Percentiles rank a stretch among this genome's conserved stretches.
phyloP scores from a whole-genome alignment of 768 basidiomycete genomes.

The Boletus sp. region DNA sequence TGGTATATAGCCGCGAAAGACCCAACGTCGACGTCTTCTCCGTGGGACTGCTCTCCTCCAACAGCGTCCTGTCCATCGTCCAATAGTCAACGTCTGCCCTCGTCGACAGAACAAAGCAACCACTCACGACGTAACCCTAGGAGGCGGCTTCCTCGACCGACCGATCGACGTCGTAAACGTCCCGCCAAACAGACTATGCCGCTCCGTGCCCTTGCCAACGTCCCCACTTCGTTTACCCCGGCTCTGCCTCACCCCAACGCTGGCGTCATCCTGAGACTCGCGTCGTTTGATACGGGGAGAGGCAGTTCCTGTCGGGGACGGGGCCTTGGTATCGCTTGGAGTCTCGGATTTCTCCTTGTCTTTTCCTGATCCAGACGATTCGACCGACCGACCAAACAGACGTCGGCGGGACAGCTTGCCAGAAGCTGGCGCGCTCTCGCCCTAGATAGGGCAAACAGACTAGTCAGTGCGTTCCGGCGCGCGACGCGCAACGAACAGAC shows the following conservation, averaged over 20 bases:
- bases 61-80: constrained; percentile 24
- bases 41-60: constrained; percentile 34
- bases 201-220: constrained; percentile 44
- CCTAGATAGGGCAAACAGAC: constrained; percentile 34
- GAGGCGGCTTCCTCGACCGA: constrained; percentile 78
- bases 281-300: constrained; percentile 22
- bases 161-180: constrained; percentile 59
- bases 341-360: constrained; percentile 37
- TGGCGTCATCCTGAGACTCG: constrained; percentile 26
- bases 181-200: constrained; percentile 83
- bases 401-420: constrained; percentile 45
- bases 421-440: constrained; percentile 43
- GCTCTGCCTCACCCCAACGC: constrained; percentile 33
- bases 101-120: constrained; percentile 1
- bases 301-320: constrained; percentile 22
- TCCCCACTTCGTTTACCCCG: constrained; percentile 54
- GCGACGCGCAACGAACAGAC: constrained; percentile 12
- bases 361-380: constrained; percentile 31
- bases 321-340: constrained; percentile 26
- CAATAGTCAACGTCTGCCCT: not conserved
- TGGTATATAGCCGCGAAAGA: constrained; percentile 46
- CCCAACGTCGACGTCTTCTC: constrained; percentile 50
- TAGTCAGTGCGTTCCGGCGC: no score
- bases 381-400: constrained; percentile 59
- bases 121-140: constrained; percentile 64